phyloP scores from a whole-genome alignment of 805 yeast species.

The Komagataella pseudopastoris region DNA sequence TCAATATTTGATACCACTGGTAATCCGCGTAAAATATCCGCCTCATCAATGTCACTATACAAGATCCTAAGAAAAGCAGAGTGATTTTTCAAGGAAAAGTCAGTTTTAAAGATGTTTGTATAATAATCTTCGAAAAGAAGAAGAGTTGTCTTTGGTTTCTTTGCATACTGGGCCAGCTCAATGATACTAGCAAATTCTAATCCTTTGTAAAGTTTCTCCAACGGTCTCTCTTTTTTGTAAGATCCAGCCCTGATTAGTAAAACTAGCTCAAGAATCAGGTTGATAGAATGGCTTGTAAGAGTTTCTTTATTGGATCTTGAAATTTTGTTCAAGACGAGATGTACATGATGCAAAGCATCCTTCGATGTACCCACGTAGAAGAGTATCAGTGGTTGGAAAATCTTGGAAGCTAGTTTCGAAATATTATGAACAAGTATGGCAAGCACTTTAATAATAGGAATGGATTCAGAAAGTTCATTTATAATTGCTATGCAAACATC shows the following conservation, averaged over 20 bases:
- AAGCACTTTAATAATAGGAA: slow-evolving; percentile 19
- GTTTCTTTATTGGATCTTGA: slow-evolving; percentile 5
- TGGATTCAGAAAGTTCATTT: slow-evolving; percentile 16
- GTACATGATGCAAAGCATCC: slow-evolving; percentile 7
- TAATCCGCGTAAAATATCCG: slow-evolving; percentile 52
- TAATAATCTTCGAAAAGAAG: slow-evolving; percentile 33
- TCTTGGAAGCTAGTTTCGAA: slow-evolving; percentile 14
- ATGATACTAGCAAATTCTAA: slow-evolving; percentile 18
- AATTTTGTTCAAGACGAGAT: slow-evolving; percentile 10
- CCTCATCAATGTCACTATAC: slow-evolving; percentile 42
- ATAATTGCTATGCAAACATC: slow-evolving; percentile 11
- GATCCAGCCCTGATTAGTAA: slow-evolving; percentile 27
- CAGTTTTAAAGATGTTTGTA: slow-evolving; percentile 5
- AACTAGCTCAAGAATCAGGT: slow-evolving; percentile 16
- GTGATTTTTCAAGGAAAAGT: slow-evolving; percentile 7
- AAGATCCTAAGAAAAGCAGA: slow-evolving; percentile 16
- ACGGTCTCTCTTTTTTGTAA: slow-evolving; percentile 14
- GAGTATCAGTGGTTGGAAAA: slow-evolving; percentile 16
- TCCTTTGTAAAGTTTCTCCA: slow-evolving; percentile 14
- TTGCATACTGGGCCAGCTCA: slow-evolving; percentile 17
- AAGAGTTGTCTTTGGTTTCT: slow-evolving; percentile 26
- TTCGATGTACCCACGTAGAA: slow-evolving; percentile 10
- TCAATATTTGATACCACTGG: slow-evolving; percentile 43
- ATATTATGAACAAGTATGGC: slow-evolving; percentile 15
- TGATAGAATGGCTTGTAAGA: slow-evolving; percentile 4